These are phyloP conservation scores for Simplicillium aogashimaense DNA, from an alignment of 2,329 filamentous ascomycete species.

Conservation along the genomic window DNA sequence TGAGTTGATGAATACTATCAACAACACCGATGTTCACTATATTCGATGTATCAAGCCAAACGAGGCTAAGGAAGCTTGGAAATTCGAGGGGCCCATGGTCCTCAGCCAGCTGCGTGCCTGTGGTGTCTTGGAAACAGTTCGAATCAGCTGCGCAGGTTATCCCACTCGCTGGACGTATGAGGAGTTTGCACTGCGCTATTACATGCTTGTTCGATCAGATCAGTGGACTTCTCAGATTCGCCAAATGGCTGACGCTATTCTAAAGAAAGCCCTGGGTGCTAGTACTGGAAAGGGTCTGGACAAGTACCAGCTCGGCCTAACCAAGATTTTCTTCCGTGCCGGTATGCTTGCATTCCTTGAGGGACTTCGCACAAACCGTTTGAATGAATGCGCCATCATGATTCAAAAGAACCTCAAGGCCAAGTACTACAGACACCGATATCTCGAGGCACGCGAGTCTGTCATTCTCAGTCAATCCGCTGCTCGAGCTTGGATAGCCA, in stretches of 20 bases:
- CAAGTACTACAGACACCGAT: slow-evolving; percentile 90
- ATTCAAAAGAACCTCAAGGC: slow-evolving; percentile 97
- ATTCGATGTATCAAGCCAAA: slow-evolving; percentile 99
- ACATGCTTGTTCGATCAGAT: slow-evolving; percentile 87
- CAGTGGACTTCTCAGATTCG: slow-evolving; percentile 92
- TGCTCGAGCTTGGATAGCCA: slow-evolving; percentile 66
- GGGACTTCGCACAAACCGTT: slow-evolving; percentile 77
- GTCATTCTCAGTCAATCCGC: slow-evolving; percentile 74
- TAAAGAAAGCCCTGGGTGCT: slow-evolving; percentile 77
- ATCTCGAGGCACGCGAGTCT: slow-evolving; percentile 74
- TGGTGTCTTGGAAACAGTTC: slow-evolving; percentile 95
- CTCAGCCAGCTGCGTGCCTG: slow-evolving; percentile 93
- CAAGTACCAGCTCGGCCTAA: slow-evolving; percentile 95
- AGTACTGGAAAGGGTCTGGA: slow-evolving; percentile 66
- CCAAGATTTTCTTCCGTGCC: slow-evolving; percentile 98
- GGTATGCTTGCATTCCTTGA: slow-evolving; percentile 98
- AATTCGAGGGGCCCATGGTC: slow-evolving; percentile 98
- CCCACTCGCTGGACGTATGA: slow-evolving; percentile 98
- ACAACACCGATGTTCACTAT: slow-evolving; percentile 96
- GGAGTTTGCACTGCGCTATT: slow-evolving; percentile 94
- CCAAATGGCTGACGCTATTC: slow-evolving; percentile 85
- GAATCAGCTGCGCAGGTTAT: slow-evolving; percentile 95
- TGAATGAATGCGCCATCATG: slow-evolving; percentile 92
- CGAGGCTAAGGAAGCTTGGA: slow-evolving; percentile 92
- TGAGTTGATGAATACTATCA: slow-evolving; percentile 96